Base-by-base conservation (phyloP, 1,139 yeast genomes). In the Yamadazyma siamensis region DNA sequence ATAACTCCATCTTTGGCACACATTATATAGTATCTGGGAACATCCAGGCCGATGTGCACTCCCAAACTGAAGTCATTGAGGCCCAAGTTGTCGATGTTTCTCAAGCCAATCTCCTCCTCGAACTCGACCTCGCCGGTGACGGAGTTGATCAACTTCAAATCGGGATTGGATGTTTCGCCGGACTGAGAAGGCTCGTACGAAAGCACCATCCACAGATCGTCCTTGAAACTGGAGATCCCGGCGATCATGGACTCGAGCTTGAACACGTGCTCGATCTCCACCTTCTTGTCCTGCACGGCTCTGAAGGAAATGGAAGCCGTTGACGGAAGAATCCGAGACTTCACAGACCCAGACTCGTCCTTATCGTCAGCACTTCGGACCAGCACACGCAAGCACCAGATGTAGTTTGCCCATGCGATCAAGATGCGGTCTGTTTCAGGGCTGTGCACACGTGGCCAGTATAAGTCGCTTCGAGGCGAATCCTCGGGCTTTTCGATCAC, bases 1-100 rank as follows among this genome's bases (percentile, higher is more conserved):
- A 79, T 63, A 2, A 91, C 84, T 1, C 82, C 89, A 57, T 88
- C 97, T 32, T 76, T 76, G 0, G 96, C 87, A 51, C 94, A 79
- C 6, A 89, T 66, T 13, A 91, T 66, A 43, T 70, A 83, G 59
- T 83, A 86, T 25, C 66, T 61, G 1, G 73, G 61, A 1, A 41
- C 37, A 1, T 44, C 44, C 2, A 34, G 32, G 1, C 60, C 65
- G 12, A 69, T 60, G 49, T 70, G 71, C 29, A 71, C 71, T 0
- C 77, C 74, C 28, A 89, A 56, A 39, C 75, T 78, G 47, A 82
- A 85, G 50, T 91, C 97, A 52, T 89, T 89, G 16, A 85, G 65
- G 0, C 95, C 91, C 21, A 87, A 59, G 15, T 71, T 65, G 24
- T 75, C 70, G 28, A 66, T 74, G 27, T 76, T 74, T 31, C 71